phyloP scores from a whole-genome alignment of 1,284 basidiomycete species.

The Cryptococcus sp. region DNA sequence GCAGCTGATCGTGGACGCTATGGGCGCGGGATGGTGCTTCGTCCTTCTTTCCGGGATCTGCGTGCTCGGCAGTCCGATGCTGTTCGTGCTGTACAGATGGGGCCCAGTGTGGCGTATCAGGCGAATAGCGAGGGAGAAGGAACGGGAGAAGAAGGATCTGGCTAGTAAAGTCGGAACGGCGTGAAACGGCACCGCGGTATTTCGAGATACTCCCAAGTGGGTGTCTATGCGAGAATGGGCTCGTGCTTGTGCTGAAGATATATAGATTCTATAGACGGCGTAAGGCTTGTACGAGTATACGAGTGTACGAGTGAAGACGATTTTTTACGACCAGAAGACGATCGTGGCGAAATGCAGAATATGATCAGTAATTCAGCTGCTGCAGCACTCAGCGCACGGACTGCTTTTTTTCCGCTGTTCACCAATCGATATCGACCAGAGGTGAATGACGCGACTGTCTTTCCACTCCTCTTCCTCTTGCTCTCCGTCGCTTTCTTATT shows the following conservation, averaged over 20 bases:
- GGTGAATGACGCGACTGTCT: slow-evolving; percentile 11
- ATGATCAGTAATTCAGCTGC: too few relatives aligned
- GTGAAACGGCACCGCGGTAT: too few relatives aligned
- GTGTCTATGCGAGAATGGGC: too few relatives aligned
- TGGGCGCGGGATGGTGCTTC: slow-evolving; percentile 39
- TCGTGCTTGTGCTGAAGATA: too few relatives aligned
- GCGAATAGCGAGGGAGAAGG: slow-evolving; percentile 14
- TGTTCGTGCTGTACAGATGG: slow-evolving; percentile 23
- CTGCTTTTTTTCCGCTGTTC: background rate
- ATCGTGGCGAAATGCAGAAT: too few relatives aligned
- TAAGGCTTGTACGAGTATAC: too few relatives aligned
- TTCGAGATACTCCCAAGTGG: too few relatives aligned
- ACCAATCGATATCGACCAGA: background rate
- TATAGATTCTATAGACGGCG: too few relatives aligned
- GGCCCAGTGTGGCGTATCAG: slow-evolving; percentile 30
- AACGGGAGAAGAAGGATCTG: slow-evolving; percentile 1
- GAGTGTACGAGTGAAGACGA: too few relatives aligned
- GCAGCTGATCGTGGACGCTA: slow-evolving; percentile 32
- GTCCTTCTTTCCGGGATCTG: slow-evolving; percentile 33
- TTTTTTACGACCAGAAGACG: too few relatives aligned
- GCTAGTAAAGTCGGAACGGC: background rate
- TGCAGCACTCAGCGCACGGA: background rate
- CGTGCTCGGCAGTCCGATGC: slow-evolving; percentile 24
- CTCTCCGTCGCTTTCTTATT: background rate
- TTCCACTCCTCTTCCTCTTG: background rate